phyloP scores from a whole-genome alignment of 169 alveolate genomes.

The Theileria equi region DNA sequence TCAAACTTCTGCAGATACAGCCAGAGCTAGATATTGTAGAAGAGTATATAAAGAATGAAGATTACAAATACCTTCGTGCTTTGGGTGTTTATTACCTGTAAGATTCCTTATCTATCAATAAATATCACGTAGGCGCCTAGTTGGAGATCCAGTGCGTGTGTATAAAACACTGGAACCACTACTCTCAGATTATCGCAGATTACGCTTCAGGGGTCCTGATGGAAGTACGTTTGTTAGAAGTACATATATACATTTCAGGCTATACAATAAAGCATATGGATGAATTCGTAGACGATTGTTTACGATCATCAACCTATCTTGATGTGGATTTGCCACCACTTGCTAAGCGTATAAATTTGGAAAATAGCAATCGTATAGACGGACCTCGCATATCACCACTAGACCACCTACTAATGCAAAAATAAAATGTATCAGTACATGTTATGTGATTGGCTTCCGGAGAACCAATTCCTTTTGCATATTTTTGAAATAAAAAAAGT shows the following conservation, averaged over 20 bases:
- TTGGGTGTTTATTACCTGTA: constrained; percentile 90
- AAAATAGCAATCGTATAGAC: constrained; percentile 71
- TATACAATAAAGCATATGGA: constrained; percentile 89
- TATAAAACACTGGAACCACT: constrained; percentile 88
- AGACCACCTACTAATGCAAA: not conserved
- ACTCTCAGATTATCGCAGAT: constrained; percentile 93
- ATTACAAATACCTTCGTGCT: constrained; percentile 94
- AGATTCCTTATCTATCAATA: not conserved
- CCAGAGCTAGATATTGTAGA: constrained; percentile 92
- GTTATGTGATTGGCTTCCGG: constrained; percentile 32
- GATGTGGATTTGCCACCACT: constrained; percentile 92
- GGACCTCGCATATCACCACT: not conserved
- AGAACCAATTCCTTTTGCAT: constrained; percentile 50
- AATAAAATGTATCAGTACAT: not conserved
- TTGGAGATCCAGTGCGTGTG: constrained; percentile 71
- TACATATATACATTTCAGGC: constrained; percentile 31
- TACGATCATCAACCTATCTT: constrained; percentile 81
- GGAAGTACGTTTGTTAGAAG: constrained; percentile 74
- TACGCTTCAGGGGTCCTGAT: constrained; percentile 85
- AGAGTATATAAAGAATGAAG: constrained; percentile 92
- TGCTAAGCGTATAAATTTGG: constrained; percentile 85
- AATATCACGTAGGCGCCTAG: constrained; percentile 65
- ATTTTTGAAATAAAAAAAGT: constrained; percentile 59
- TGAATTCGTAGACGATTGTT: constrained; percentile 93
- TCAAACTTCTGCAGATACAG: constrained; percentile 94